Evolutionary conservation across 2,329 filamentous ascomycete species (phyloP), one percentile per base, ranked within the genome.

Genomic region (Amylocarpus encephaloides): DNA sequence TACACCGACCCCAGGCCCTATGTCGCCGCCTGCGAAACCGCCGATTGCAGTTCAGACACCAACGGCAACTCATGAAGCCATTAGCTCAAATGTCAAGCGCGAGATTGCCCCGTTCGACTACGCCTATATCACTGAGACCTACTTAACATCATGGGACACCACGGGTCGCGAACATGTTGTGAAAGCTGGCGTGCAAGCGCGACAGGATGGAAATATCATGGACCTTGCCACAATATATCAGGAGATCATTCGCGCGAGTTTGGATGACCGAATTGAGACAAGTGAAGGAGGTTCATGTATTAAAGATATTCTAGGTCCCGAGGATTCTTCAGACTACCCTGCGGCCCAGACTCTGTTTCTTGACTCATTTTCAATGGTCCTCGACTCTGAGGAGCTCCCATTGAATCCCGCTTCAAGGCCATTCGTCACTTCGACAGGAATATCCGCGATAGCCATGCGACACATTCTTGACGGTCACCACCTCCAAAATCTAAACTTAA

Each of bases 401-500:
- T 73, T 72, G 47, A 70, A 68, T 55, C 74, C 66, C 49, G 71
- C 62, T 35, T 72, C 96, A 30, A 80, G 78, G 48, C 74, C 81
- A 12, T 83, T 95, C 59, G 75, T 94, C 46, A 71, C 83, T 45
- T 78, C 86, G 1, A 89, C 88, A 5, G 82, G 76, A 11, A 82
- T 97, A 40, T 82, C 86, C 6, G 75, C 85, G 0, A 71, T 77
- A 12, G 72, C 86, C 19, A 85, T 95, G 77, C 87, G 92, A 49
- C 79, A 86, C 53, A 80, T 90, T 56, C 78, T 98, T n/a, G 93
- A 98, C 59, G 81, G 82, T 5, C 76, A 82, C 15, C 71, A 94
- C 7, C 73, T 97, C 10, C 80, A 86, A 61, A 78, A 85, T 26
- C 72, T 96, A 12, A 86, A 86, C 9, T 74, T 98, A 39, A 88